Conservation (phyloP, 768 basidiomycete genomes). For the Podaxis carcinomalis region DNA sequence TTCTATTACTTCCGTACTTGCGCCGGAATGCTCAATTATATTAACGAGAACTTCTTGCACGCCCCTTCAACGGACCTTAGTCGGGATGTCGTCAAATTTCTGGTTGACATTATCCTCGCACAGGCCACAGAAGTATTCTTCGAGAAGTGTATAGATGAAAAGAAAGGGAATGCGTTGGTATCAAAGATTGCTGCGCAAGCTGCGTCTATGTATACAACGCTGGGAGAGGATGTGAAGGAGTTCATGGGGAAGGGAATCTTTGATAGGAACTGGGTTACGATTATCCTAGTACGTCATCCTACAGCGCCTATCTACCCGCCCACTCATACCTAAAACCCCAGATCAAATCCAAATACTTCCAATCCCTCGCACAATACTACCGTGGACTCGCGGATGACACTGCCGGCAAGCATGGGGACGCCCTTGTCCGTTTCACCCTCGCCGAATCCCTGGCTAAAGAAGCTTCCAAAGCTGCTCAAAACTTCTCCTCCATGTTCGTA, state of each 20-base stretch:
- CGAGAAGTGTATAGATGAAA: slow-evolving; percentile 92
- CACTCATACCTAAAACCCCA: slow-evolving; percentile 24
- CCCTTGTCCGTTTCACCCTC: slow-evolving; percentile 71
- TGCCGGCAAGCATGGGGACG: slow-evolving; percentile 80
- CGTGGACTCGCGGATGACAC: slow-evolving; percentile 75
- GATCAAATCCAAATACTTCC: slow-evolving; percentile 91
- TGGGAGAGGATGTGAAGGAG: slow-evolving; percentile 93
- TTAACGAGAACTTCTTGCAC: slow-evolving; percentile 99
- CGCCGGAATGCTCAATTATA: slow-evolving; percentile 96
- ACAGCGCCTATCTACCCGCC: neutral
- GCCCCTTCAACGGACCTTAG: slow-evolving; percentile 94
- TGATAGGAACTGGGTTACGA: slow-evolving; percentile 88
- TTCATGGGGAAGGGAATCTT: slow-evolving; percentile 96
- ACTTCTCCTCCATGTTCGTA: slow-evolving; percentile 69
- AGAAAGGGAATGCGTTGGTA: slow-evolving; percentile 75
- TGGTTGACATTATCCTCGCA: slow-evolving; percentile 82
- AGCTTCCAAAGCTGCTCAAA: slow-evolving; percentile 60
- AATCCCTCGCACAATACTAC: slow-evolving; percentile 83
- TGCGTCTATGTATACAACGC: slow-evolving; percentile 71
- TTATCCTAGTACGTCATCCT: slow-evolving; percentile 60
- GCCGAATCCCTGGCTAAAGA: slow-evolving; percentile 84
- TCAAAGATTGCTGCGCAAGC: slow-evolving; percentile 83
- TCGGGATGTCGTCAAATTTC: slow-evolving; percentile 90
- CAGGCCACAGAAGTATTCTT: slow-evolving; percentile 97
- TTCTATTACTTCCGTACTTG: slow-evolving; percentile 89